Base-by-base conservation (phyloP, 1,139 yeast species). In the Kluyveromyces marxianus region DNA sequence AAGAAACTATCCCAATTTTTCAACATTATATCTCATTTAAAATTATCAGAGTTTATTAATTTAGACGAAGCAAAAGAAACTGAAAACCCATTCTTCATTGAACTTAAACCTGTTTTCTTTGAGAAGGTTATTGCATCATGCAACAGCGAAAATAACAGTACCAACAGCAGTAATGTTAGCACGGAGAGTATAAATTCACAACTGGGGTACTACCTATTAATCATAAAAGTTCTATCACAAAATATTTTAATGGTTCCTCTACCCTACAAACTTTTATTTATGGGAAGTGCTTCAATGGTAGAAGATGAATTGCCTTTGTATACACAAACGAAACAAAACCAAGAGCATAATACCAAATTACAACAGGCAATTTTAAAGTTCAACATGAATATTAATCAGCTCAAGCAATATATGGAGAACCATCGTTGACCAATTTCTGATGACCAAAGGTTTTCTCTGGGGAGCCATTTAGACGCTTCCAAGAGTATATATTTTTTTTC, bases 391-490 rank as follows among this genome's bases (percentile, higher is more conserved):
- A 51, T 62, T 28, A 45, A 50, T 41, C 67, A 62, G 46, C 39
- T 59, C 31, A 58, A 48, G 25, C 59, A 59, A 48, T 57, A 55
- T 49, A 48, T 61, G 53, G 51, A 47, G 38, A 53, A n/a, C 83
- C 84, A 14, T 63, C 69, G 25, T 65, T 56, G 3, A 81, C 88
- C 47, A 87, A 65, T 1, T 66, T 57, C 58, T 83, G 92, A 34
- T 66, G 64, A 60, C 88, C 95, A 45, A 83, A 65, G 1, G 50
- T 58, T 14, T 60, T 63, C 0, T 67, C 70, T 0, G 87, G 83
- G 4, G 72, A 68, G 39, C 72, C 74, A 55, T 81, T 80, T 7
- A 77, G 59, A 48, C 88, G 68, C 63, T 89, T 89, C 90, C 95
- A 88, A 1, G 88, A 76, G 40, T 64, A 63, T 32, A 90, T 78